phyloP scores from a whole-genome alignment of 1,284 basidiomycete genomes.

The Sporisorium scitamineum region DNA sequence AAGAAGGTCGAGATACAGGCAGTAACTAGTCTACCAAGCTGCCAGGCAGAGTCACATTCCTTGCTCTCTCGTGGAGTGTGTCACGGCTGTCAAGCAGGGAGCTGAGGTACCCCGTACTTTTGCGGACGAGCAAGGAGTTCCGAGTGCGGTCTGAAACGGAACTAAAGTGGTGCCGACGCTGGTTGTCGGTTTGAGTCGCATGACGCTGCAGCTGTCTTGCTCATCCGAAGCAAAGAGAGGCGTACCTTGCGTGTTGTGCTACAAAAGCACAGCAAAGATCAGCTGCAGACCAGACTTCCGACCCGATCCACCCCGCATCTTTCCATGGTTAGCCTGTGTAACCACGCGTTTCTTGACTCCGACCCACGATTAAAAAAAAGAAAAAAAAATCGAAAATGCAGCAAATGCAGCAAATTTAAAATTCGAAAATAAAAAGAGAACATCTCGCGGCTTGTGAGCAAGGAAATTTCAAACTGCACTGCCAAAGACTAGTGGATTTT shows the following conservation, averaged over 20 bases:
- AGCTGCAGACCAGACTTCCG: too few species aligned
- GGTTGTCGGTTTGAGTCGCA: background rate
- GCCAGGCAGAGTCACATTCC: background rate
- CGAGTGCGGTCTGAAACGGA: background rate
- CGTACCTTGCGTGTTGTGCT: background rate
- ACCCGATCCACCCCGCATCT: conserved; percentile 28
- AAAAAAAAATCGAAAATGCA: too few species aligned
- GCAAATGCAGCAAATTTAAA: too few species aligned
- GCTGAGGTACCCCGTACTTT: too few species aligned
- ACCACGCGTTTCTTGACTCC: conserved; percentile 4
- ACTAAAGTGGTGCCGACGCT: background rate
- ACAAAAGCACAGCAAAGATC: too few species aligned
- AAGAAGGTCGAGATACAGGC: background rate
- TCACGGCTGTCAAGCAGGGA: background rate
- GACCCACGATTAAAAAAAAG: too few species aligned
- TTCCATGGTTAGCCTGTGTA: conserved; percentile 3
- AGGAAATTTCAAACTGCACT: background rate
- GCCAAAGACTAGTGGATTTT: background rate
- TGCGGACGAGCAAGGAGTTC: background rate
- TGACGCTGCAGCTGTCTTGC: conserved; percentile 3
- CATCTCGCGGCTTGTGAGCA: too few species aligned
- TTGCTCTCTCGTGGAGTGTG: background rate
- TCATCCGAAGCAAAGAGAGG: background rate
- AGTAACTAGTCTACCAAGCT: too few species aligned
- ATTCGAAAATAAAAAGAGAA: too few species aligned